Evolutionary conservation across 1,139 yeast genomes (phyloP).

Genomic region (Geotrichum bryndzae): DNA sequence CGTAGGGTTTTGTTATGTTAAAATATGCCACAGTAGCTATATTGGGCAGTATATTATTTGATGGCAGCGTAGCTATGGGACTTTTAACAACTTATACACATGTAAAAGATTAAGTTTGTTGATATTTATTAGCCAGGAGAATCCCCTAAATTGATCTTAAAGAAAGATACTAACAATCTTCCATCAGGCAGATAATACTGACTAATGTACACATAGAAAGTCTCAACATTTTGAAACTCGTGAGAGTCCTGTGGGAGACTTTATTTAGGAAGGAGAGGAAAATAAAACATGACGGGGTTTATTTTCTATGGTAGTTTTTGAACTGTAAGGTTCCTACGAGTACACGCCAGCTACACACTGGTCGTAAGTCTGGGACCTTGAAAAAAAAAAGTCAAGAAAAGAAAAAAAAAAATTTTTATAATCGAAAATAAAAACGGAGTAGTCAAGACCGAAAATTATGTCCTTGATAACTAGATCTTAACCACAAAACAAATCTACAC

Average conservation of each 20-base stretch:
- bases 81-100: not conserved
- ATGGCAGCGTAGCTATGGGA: not conserved
- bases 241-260: not conserved
- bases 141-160: not conserved
- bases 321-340: not conserved
- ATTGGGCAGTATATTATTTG: not conserved
- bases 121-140: not conserved
- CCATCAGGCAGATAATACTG: not conserved
- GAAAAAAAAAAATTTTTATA: not conserved
- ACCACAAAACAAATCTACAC: not conserved
- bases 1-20: not conserved
- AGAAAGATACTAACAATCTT: not conserved
- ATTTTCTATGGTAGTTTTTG: not conserved
- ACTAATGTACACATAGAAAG: not conserved
- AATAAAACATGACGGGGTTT: not conserved
- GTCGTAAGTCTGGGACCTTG: not conserved
- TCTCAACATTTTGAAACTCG: not conserved
- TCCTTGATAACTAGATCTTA: not conserved
- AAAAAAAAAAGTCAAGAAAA: not conserved
- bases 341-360: not conserved
- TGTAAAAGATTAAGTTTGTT: not conserved
- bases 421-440: not conserved
- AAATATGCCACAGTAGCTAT: not conserved
- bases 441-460: not conserved
- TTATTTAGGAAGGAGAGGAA: not conserved